phyloP scores from a whole-genome alignment of 2,329 filamentous ascomycete species.

The Talaromyces sp. region DNA sequence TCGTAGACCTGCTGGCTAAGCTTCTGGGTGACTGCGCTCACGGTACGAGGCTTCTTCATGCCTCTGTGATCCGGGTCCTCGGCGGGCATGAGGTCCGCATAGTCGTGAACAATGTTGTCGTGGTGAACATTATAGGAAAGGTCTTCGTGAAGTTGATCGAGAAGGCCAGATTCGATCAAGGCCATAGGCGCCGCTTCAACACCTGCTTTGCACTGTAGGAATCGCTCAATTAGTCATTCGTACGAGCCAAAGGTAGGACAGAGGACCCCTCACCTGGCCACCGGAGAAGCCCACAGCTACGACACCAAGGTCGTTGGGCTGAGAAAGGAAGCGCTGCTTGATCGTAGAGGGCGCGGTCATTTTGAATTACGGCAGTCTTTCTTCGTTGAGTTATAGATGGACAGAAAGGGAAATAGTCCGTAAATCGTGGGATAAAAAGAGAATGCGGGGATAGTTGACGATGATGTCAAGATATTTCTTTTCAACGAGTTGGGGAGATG shows the following conservation, averaged over 20 bases:
- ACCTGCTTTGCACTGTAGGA: conserved; percentile 72
- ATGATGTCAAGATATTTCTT: background rate
- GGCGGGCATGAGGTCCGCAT: conserved; percentile 68
- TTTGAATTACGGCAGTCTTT: conserved; percentile 16
- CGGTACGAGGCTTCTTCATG: conserved; percentile 91
- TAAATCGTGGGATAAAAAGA: background rate
- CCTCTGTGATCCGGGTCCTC: conserved; percentile 74
- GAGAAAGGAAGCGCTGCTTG: conserved; percentile 71
- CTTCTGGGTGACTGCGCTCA: conserved; percentile 77
- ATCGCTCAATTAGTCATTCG: background rate
- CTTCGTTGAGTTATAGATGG: background rate
- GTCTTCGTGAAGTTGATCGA: conserved; percentile 77
- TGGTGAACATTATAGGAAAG: conserved; percentile 85
- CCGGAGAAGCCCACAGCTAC: conserved; percentile 96
- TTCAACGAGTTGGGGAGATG: background rate
- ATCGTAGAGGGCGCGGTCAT: conserved; percentile 60
- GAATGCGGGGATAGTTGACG: background rate
- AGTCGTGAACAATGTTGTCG: conserved; percentile 77
- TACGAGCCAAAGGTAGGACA: conserved; percentile 24
- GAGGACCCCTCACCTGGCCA: conserved; percentile 67
- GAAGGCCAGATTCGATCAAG: conserved; percentile 82
- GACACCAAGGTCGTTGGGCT: conserved; percentile 77
- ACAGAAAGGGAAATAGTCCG: background rate
- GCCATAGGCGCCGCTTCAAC: conserved; percentile 88
- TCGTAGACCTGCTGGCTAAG: conserved; percentile 83